phyloP scores from a whole-genome alignment of 1,284 basidiomycete genomes.

The Retiboletus fuscus region DNA sequence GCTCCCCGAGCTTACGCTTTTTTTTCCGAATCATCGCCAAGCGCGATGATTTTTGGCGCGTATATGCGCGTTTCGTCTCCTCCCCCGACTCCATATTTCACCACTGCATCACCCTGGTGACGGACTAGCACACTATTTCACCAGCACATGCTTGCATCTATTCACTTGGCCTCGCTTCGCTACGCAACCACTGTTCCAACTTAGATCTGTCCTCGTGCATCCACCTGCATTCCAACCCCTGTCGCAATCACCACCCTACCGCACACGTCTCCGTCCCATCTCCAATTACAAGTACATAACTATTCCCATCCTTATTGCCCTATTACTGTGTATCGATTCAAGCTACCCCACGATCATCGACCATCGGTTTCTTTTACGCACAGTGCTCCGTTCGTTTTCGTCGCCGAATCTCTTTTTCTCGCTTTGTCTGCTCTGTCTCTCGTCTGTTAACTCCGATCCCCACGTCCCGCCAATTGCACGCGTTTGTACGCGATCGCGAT shows the following conservation, averaged over 20 bases:
- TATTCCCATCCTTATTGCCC: conserved; percentile 45
- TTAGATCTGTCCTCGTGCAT: conserved; percentile 42
- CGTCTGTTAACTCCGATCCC: conserved; percentile 36
- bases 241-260: conserved; percentile 33
- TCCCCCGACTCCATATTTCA: neutral
- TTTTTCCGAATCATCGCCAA: neutral
- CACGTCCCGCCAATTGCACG: conserved; percentile 20
- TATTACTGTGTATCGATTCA: conserved; percentile 44
- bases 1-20: neutral
- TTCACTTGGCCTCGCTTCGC: conserved; percentile 28
- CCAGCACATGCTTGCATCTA: conserved; percentile 45
- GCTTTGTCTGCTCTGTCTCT: conserved; percentile 36
- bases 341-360: conserved; percentile 27
- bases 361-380: conserved; percentile 15
- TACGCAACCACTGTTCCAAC: conserved; percentile 35
- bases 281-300: conserved; percentile 40
- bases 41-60: conserved; percentile 20
- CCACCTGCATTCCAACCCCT: conserved; percentile 36
- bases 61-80: conserved; percentile 17
- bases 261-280: conserved; percentile 11
- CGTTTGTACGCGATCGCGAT: conserved; percentile 6
- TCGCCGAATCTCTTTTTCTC: conserved; percentile 16
- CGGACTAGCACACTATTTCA: conserved; percentile 40
- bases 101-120: conserved; percentile 17
- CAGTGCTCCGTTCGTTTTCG: conserved; percentile 42